A percentile compares a stretch with the other conserved stretches of the same genome.
These are phyloP conservation scores for Myotisia sp. DNA, from an alignment of 2,329 filamentous ascomycete genomes.

Conservation along the genomic window DNA sequence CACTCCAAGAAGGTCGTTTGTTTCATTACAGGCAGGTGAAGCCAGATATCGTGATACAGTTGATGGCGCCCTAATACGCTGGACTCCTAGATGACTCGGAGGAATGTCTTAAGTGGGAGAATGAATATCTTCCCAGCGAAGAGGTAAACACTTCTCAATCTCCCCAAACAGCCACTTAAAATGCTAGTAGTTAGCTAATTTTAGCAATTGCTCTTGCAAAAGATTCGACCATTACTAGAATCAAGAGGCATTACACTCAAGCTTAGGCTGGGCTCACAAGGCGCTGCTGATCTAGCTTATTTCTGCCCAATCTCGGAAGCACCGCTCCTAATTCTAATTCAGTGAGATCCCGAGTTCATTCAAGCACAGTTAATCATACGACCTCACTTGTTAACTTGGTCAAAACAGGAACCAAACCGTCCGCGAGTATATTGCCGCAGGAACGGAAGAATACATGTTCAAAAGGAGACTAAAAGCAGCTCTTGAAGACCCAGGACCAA, in stretches of 20 bases:
- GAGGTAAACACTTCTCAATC: conserved; percentile 34
- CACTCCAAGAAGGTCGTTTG: conserved; percentile 67
- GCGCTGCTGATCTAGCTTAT: conserved; percentile 66
- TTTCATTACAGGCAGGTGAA: conserved; percentile 57
- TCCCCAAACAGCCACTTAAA: no score
- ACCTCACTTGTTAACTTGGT: conserved; percentile 2
- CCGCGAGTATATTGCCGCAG: conserved; percentile 58
- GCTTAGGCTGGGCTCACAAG: conserved; percentile 39
- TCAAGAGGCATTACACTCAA: no score
- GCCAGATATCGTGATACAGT: conserved; percentile 1
- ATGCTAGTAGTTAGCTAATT: no score
- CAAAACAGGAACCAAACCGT: conserved; percentile 54
- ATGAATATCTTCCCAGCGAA: conserved; percentile 45
- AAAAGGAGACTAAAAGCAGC: conserved; percentile 39
- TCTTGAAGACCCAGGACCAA: conserved; percentile 18
- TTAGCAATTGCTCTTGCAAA: no score
- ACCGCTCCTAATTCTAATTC: no score
- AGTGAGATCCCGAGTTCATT: no score
- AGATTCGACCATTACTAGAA: no score
- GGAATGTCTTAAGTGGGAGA: conserved; percentile 59
- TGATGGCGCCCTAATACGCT: conserved; percentile 36
- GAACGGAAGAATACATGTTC: conserved; percentile 53
- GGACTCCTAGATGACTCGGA: conserved; percentile 25
- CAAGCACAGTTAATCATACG: no score
- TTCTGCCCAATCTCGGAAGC: conserved; percentile 67